These are phyloP conservation scores for Naganishia onofrii DNA, from an alignment of 768 basidiomycete species.

Conservation along the genomic window DNA sequence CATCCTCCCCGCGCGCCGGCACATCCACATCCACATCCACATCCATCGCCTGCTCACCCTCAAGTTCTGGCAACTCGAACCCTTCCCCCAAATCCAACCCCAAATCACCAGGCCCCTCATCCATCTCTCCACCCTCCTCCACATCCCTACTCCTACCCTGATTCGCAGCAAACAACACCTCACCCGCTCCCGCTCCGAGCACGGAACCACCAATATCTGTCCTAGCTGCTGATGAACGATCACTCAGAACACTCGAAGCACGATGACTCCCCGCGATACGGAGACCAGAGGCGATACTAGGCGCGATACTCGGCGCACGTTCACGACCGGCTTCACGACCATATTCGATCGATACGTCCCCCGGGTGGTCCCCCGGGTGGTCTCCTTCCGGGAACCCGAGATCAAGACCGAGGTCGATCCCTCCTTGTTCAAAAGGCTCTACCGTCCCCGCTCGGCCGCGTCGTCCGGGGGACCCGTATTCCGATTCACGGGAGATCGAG, in stretches of 20 bases:
- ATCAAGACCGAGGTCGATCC: slow-evolving; percentile 69
- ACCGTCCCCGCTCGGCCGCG: slow-evolving; percentile 60
- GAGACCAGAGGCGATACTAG: neutral
- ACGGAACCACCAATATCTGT: slow-evolving; percentile 7
- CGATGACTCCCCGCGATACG: neutral
- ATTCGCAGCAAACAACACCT: slow-evolving; percentile 3
- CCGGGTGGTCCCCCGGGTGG: neutral
- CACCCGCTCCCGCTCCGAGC: slow-evolving; percentile 8
- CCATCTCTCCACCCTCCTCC: slow-evolving; percentile 7
- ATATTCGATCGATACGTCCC: slow-evolving; percentile 22
- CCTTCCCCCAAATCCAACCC: slow-evolving; percentile 39
- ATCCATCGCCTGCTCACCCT: slow-evolving; percentile 23
- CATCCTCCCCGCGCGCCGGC: neutral
- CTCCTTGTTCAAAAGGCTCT: slow-evolving; percentile 58
- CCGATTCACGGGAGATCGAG: slow-evolving; percentile 55
- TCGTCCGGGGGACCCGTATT: slow-evolving; percentile 54
- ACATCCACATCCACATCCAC: slow-evolving; percentile 22
- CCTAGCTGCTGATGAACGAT: slow-evolving; percentile 4
- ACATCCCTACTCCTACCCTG: neutral
- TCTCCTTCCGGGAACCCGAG: slow-evolving; percentile 29
- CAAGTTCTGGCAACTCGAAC: slow-evolving; percentile 61
- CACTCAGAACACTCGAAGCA: slow-evolving; percentile 16
- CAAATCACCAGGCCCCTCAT: slow-evolving; percentile 22
- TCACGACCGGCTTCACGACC: slow-evolving; percentile 26
- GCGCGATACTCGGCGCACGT: slow-evolving; percentile 54